Percentiles rank a stretch among this genome's conserved stretches.
Conservation (phyloP, 192 early-diverging fungal species). For the Coemansia sp. region DNA sequence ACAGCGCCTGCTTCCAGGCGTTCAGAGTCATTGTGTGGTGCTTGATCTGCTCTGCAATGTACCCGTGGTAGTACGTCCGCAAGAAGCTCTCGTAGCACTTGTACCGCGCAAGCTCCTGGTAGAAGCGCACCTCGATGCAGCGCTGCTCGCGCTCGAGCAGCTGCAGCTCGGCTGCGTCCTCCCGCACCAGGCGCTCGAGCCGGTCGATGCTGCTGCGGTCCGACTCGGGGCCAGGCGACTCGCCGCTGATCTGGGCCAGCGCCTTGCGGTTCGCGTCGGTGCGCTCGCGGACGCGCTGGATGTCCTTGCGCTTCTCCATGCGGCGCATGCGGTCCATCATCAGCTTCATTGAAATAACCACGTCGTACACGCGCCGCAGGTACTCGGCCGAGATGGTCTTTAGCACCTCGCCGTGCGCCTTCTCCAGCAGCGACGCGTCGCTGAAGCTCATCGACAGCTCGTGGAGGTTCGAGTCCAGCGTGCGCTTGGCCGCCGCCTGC, state of each 20-base stretch:
- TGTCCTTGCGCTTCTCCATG: constrained; percentile 36
- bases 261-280: constrained; percentile 27
- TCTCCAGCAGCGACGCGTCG: constrained; percentile 45
- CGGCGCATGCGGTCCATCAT: constrained; percentile 53
- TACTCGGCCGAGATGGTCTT: constrained; percentile 52
- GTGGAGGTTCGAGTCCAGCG: constrained; percentile 36
- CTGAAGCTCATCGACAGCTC: constrained; percentile 52
- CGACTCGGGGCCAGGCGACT: constrained; percentile 9
- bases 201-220: constrained; percentile 42
- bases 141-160: constrained; percentile 46
- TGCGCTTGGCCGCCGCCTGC: constrained; percentile 34
- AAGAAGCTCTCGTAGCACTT: constrained; percentile 51
- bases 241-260: constrained; percentile 23
- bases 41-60: constrained; percentile 51
- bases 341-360: constrained; percentile 52
- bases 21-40: constrained; percentile 51
- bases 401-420: constrained; percentile 52
- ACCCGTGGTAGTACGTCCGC: constrained; percentile 41
- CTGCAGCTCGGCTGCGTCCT: constrained; percentile 39
- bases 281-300: constrained; percentile 43
- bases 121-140: constrained; percentile 47
- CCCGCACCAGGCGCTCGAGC: constrained; percentile 35
- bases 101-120: constrained; percentile 51
- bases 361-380: constrained; percentile 49
- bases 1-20: constrained; percentile 53